These are phyloP conservation scores for Arachis monticola DNA, from an alignment of 331 rosid genomes.

Conservation along the genomic window DNA sequence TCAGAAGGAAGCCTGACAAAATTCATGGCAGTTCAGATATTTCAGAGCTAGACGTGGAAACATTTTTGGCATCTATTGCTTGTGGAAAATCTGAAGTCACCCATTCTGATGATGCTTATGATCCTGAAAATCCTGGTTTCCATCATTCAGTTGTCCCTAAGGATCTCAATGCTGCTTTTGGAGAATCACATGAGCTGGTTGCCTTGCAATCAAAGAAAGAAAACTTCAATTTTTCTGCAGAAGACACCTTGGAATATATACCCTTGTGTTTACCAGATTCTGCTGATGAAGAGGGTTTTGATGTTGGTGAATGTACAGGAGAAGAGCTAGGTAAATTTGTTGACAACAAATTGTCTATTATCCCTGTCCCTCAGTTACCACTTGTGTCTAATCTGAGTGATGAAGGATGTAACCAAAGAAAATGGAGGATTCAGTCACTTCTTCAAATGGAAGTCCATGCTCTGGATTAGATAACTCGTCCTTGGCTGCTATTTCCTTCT, in stretches of 20 bases:
- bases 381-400: constrained; percentile 2
- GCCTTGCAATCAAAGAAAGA: constrained; percentile 32
- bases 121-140: constrained; percentile 48
- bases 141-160: constrained; percentile 4
- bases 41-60: constrained; percentile 28
- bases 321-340: constrained; percentile 16
- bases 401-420: constrained; percentile 15
- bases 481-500: constrained; percentile 7
- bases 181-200: constrained; percentile 33
- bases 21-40: constrained; percentile 19
- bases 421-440: constrained; percentile 9
- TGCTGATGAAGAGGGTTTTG: constrained; percentile 37
- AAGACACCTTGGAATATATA: constrained; percentile 39
- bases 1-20: background rate
- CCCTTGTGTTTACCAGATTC: constrained; percentile 45
- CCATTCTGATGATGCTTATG: constrained; percentile 35
- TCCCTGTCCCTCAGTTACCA: constrained; percentile 38
- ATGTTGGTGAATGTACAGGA: background rate
- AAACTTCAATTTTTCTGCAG: background rate
- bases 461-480: background rate
- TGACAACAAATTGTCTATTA: background rate
- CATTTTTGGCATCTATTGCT: constrained; percentile 21
- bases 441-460: constrained; percentile 11
- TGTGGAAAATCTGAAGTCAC: constrained; percentile 23
- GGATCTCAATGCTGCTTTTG: constrained; percentile 5